phyloP scores from a whole-genome alignment of 441 rosid species.

The Gossypium aridum region DNA sequence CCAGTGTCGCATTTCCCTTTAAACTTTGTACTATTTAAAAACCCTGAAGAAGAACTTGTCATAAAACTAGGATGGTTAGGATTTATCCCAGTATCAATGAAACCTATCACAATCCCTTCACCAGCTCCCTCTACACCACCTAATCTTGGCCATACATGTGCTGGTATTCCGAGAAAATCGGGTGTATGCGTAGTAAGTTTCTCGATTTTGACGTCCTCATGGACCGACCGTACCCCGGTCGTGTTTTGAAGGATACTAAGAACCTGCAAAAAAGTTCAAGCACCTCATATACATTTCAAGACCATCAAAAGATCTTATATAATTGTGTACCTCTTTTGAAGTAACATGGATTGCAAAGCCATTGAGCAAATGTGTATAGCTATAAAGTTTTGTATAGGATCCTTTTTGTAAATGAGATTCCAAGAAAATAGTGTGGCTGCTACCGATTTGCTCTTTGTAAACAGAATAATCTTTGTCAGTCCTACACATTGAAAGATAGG shows the following conservation, averaged over 20 bases:
- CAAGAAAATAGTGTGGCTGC: slow-evolving; percentile 31
- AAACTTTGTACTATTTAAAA: slow-evolving; percentile 20
- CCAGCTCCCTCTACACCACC: slow-evolving; percentile 41
- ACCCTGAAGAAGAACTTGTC: slow-evolving; percentile 8
- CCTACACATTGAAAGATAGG: slow-evolving; percentile 3
- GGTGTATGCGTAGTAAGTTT: slow-evolving; percentile 47
- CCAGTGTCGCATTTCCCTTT: slow-evolving; percentile 41
- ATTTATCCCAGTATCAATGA: slow-evolving; percentile 47
- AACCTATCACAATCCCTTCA: slow-evolving; percentile 43
- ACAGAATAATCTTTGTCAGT: slow-evolving; percentile 16
- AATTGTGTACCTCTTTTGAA: slow-evolving; percentile 32
- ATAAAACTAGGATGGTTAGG: slow-evolving; percentile 45
- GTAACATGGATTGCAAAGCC: slow-evolving; percentile 38
- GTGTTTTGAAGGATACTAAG: slow-evolving; percentile 24
- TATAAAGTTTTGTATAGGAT: slow-evolving; percentile 40
- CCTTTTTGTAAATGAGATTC: slow-evolving; percentile 30
- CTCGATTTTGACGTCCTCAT: slow-evolving; percentile 43
- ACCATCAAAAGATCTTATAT: no score
- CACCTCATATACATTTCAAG: no score
- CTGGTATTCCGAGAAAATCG: slow-evolving; percentile 38
- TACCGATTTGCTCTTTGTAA: slow-evolving; percentile 24
- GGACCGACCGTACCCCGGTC: slow-evolving; percentile 29
- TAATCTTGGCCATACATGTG: slow-evolving; percentile 34
- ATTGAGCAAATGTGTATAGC: slow-evolving; percentile 45
- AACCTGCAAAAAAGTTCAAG: slow-evolving; percentile 20